Percentiles rank a stretch among this genome's conserved stretches.
These are phyloP conservation scores for Aspergillus haitiensis DNA, from an alignment of 495 filamentous ascomycete species.

Conservation along the genomic window DNA sequence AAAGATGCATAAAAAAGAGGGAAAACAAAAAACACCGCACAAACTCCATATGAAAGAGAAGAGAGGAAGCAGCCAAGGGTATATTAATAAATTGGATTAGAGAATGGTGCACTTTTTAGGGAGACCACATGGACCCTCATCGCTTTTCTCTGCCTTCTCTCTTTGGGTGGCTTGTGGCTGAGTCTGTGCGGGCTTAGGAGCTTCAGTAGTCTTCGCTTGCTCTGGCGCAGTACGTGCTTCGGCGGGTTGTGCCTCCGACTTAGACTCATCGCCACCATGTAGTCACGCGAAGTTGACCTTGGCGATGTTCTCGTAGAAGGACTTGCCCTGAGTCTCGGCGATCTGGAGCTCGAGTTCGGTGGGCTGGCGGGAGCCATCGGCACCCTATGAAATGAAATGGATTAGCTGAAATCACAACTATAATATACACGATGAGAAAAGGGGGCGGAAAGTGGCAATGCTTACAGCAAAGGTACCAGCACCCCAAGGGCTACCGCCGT, in stretches of 20 bases:
- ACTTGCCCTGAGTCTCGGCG: constrained; percentile 77
- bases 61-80: constrained; percentile 13
- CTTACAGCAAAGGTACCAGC: constrained; percentile 87
- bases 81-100: constrained; percentile 34
- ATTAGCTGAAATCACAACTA: not conserved
- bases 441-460: constrained; percentile 1
- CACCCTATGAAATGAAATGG: constrained; percentile 37
- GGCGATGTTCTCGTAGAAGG: constrained; percentile 77
- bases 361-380: constrained; percentile 81
- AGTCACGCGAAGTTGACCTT: constrained; percentile 82
- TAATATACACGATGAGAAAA: not conserved
- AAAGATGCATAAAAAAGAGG: constrained; percentile 13
- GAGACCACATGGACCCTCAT: constrained; percentile 67
- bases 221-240: constrained; percentile 23
- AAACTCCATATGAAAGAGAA: constrained; percentile 12
- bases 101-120: constrained; percentile 66
- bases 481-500: constrained; percentile 89
- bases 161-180: constrained; percentile 30
- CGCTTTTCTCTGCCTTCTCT: constrained; percentile 41
- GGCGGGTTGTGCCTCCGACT: constrained; percentile 35
- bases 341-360: constrained; percentile 69
- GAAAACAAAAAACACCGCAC: constrained; percentile 6
- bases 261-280: constrained; percentile 56
- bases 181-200: constrained; percentile 18
- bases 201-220: constrained; percentile 21